phyloP scores from a whole-genome alignment of 768 basidiomycete species.

The Amanita pseudoporphyria region DNA sequence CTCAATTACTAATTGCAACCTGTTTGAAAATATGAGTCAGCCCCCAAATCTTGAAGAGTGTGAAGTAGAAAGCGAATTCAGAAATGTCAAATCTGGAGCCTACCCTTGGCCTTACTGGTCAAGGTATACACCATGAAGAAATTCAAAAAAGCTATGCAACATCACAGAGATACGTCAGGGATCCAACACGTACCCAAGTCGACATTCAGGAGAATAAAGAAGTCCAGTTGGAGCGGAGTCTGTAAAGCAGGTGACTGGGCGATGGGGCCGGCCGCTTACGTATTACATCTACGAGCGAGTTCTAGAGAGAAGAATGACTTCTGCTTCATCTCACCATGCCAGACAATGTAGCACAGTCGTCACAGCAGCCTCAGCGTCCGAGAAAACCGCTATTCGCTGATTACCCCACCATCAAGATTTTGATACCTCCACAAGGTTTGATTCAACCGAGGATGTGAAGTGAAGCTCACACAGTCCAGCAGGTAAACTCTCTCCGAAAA shows the following conservation, averaged over 20 bases:
- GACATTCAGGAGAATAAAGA: neutral
- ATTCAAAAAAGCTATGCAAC: slow-evolving; percentile 59
- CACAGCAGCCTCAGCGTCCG: slow-evolving; percentile 22
- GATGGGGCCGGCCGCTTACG: neutral
- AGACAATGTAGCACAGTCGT: slow-evolving; percentile 16
- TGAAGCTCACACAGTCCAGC: slow-evolving; percentile 9
- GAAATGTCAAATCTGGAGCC: slow-evolving; percentile 73
- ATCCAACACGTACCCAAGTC: slow-evolving; percentile 11
- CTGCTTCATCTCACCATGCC: slow-evolving; percentile 23
- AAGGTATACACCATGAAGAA: slow-evolving; percentile 88
- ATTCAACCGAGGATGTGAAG: neutral
- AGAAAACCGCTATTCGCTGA: slow-evolving; percentile 32
- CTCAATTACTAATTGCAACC: neutral
- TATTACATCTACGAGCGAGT: neutral
- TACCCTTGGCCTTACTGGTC: slow-evolving; percentile 31
- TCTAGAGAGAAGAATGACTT: slow-evolving; percentile 1
- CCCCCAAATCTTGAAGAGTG: neutral
- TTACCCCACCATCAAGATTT: slow-evolving; percentile 46
- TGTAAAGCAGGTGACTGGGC: neutral
- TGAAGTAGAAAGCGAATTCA: slow-evolving; percentile 20
- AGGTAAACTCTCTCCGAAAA: slow-evolving; percentile 50
- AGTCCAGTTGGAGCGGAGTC: neutral
- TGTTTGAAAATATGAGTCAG: neutral
- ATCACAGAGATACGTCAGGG: slow-evolving; percentile 36
- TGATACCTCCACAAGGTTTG: slow-evolving; percentile 41